Percentiles rank a stretch among this genome's conserved stretches.
Evolutionary conservation across 1,139 yeast genomes (phyloP).

Genomic region (Wickerhamomyces sp.): DNA sequence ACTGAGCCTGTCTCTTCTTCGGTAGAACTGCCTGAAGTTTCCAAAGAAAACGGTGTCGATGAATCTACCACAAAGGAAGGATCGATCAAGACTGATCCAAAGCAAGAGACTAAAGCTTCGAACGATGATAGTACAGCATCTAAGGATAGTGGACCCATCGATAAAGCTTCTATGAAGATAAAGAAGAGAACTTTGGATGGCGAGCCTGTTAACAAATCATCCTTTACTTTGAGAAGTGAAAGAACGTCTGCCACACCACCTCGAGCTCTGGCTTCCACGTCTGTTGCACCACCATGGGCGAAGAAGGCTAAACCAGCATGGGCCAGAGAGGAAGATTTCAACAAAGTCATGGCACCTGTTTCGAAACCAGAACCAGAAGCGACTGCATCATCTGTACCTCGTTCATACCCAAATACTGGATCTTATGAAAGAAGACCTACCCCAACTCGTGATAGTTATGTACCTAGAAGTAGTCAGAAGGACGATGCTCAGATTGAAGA

Average conservation of each 20-base stretch:
- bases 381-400: no score
- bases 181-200: constrained; percentile 8
- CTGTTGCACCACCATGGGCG: not conserved
- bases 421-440: constrained; percentile 10
- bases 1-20: not conserved
- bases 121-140: constrained; percentile 1
- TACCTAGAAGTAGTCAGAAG: constrained; percentile 10
- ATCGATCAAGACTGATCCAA: not conserved
- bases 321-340: constrained; percentile 6
- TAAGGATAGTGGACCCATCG: not conserved
- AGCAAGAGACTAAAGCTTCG: not conserved
- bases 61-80: constrained; percentile 1
- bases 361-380: not conserved
- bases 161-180: constrained; percentile 1
- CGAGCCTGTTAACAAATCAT: not conserved
- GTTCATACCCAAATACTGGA: no score
- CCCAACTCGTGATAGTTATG: constrained; percentile 16
- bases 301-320: constrained; percentile 6
- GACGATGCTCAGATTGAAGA: constrained; percentile 11
- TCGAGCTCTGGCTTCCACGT: not conserved
- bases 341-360: constrained; percentile 1
- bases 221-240: not conserved
- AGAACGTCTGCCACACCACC: not conserved
- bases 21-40: not conserved
- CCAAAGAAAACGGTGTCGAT: not conserved